Evolutionary conservation across 129 eudicot species (phyloP).

Genomic region (Gnaphalium uliginosum): DNA sequence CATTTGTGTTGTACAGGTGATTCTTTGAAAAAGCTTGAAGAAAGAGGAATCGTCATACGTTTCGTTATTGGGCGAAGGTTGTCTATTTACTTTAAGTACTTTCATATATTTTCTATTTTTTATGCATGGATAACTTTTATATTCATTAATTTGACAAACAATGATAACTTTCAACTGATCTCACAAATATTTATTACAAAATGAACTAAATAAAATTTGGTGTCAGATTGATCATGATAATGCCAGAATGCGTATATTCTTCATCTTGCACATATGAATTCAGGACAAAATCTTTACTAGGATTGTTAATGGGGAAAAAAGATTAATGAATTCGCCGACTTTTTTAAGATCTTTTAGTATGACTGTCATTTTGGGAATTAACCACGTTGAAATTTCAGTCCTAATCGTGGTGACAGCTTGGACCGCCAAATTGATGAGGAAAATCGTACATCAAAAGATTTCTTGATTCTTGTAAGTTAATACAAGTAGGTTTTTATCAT

Average conservation of each 20-base stretch:
- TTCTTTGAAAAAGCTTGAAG: constrained; percentile 82
- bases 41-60: constrained; percentile 85
- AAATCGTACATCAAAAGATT: constrained; percentile 72
- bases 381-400: constrained; percentile 48
- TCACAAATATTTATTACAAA: no score
- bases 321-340: background rate
- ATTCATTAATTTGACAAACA: background rate
- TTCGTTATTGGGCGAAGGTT: constrained; percentile 99
- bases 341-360: background rate
- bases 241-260: background rate
- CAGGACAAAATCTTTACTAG: background rate
- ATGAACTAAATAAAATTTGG: background rate
- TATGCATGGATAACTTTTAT: background rate
- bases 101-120: background rate
- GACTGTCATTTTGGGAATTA: background rate
- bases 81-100: constrained; percentile 4
- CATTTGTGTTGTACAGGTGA: constrained; percentile 45
- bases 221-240: background rate
- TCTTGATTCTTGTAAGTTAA: constrained; percentile 86
- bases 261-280: background rate
- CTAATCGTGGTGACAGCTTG: constrained; percentile 98
- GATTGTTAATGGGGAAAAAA: background rate
- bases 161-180: background rate
- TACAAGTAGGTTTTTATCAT: background rate
- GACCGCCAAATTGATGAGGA: constrained; percentile 92